A percentile compares a stretch with the other conserved stretches of the same genome.
These are phyloP conservation scores for Eragrostis curvula DNA, from an alignment of 176 grass and related monocot species.

Conservation along the genomic window DNA sequence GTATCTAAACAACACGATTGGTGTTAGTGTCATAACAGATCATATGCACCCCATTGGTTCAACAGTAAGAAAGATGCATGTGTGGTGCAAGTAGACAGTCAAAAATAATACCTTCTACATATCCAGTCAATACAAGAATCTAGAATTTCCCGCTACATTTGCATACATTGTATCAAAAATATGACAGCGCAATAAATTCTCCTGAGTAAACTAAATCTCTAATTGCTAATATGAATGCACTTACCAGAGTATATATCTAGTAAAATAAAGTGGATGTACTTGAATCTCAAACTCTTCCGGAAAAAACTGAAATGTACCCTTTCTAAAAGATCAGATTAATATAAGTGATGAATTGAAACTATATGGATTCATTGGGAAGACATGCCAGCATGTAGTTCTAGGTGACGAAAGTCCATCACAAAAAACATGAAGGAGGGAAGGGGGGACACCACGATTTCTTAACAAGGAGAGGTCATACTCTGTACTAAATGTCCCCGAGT, in stretches of 20 bases:
- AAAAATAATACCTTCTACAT: not conserved
- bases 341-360: not conserved
- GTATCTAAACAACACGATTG: not conserved
- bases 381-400: not conserved
- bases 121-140: not conserved
- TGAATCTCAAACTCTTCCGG: not conserved
- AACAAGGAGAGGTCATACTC: slow-evolving; percentile 56
- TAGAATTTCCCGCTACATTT: not conserved
- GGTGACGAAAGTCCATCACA: not conserved
- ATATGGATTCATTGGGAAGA: not conserved
- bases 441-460: not conserved
- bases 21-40: not conserved
- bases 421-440: not conserved
- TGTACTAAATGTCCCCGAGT: slow-evolving; percentile 77
- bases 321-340: not conserved
- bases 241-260: not conserved
- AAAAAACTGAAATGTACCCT: not conserved
- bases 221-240: not conserved
- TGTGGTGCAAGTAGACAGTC: not conserved
- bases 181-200: not conserved
- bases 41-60: not conserved
- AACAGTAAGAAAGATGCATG: too few relatives aligned
- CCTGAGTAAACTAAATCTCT: not conserved
- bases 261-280: not conserved
- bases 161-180: not conserved